Percentiles rank a stretch among this genome's conserved stretches.
phyloP scores from a whole-genome alignment of 768 basidiomycete genomes.

The Podaxis sp. region DNA sequence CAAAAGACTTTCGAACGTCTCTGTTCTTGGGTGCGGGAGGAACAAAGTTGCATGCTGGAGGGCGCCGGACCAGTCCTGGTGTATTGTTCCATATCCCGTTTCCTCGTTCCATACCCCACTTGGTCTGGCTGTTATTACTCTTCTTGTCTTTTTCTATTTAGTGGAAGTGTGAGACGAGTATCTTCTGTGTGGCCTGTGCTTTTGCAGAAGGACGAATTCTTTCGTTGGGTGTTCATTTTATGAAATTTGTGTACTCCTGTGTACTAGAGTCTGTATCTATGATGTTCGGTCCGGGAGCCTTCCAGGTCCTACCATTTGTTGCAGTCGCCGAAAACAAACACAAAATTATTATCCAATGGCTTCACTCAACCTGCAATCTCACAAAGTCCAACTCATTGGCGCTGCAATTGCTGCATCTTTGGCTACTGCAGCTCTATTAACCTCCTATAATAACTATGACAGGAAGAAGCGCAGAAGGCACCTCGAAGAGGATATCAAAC shows the following conservation, averaged over 20 bases:
- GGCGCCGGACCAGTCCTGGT: not conserved
- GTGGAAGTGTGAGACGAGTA: too few species aligned
- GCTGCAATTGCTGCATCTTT: constrained; percentile 63
- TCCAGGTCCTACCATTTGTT: not conserved
- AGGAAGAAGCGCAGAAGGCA: constrained; percentile 45
- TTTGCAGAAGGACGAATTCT: too few species aligned
- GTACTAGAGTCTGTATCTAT: too few species aligned
- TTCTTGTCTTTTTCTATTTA: too few species aligned
- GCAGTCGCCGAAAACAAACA: not conserved
- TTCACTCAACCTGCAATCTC: constrained; percentile 39
- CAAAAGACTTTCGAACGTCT: not conserved
- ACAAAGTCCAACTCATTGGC: constrained; percentile 59
- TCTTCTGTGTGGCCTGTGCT: too few species aligned
- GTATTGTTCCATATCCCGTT: not conserved
- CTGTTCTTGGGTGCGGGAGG: not conserved
- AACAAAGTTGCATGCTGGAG: not conserved
- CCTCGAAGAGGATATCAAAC: constrained; percentile 53
- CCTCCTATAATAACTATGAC: constrained; percentile 49
- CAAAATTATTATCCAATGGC: constrained; percentile 18
- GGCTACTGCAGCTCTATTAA: constrained; percentile 55
- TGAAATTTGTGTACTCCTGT: too few species aligned
- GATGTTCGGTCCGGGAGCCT: not conserved
- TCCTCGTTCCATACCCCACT: too few species aligned
- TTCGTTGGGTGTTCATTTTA: too few species aligned
- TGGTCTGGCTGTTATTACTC: too few species aligned